A percentile compares a stretch with the other conserved stretches of the same genome.
These are phyloP conservation scores for Xylona heveae DNA, from an alignment of 495 filamentous ascomycete species.

Conservation along the genomic window DNA sequence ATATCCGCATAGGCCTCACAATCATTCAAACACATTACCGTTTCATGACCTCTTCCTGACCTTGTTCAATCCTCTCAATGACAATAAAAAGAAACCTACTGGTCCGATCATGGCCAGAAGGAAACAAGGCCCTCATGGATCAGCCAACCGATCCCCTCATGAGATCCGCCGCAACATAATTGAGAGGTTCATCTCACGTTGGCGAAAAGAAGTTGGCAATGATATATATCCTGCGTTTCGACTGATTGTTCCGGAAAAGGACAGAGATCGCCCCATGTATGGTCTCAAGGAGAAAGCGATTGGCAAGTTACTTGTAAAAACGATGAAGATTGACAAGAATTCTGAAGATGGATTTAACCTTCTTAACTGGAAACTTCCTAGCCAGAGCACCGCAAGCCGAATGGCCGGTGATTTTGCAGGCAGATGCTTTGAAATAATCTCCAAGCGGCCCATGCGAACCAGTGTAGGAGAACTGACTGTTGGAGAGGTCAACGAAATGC, in stretches of 20 bases:
- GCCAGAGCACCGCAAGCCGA: slow-evolving; percentile 32
- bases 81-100: slow-evolving; percentile 56
- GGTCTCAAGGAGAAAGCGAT: slow-evolving; percentile 86
- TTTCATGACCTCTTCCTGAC: slow-evolving; percentile 59
- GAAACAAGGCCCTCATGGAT: slow-evolving; percentile 35
- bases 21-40: slow-evolving; percentile 54
- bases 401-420: slow-evolving; percentile 84
- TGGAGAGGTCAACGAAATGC: slow-evolving; percentile 67
- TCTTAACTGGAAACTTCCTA: slow-evolving; percentile 85
- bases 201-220: slow-evolving; percentile 69
- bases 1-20: slow-evolving; percentile 69
- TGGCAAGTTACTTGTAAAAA: slow-evolving; percentile 66
- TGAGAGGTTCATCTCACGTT: slow-evolving; percentile 70
- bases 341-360: slow-evolving; percentile 73
- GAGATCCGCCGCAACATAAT: slow-evolving; percentile 74
- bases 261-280: slow-evolving; percentile 84
- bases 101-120: slow-evolving; percentile 24
- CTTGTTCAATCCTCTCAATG: slow-evolving; percentile 74
- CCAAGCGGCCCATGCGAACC: slow-evolving; percentile 61
- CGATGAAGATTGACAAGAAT: slow-evolving; percentile 83
- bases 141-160: slow-evolving; percentile 43
- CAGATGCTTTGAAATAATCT: slow-evolving; percentile 66
- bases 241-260: slow-evolving; percentile 83
- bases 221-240: slow-evolving; percentile 90
- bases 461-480: slow-evolving; percentile 60